Percentiles rank a stretch among this genome's conserved stretches.
Conservation (phyloP, 2,329 filamentous ascomycete species). For the Penicillium italicum region DNA sequence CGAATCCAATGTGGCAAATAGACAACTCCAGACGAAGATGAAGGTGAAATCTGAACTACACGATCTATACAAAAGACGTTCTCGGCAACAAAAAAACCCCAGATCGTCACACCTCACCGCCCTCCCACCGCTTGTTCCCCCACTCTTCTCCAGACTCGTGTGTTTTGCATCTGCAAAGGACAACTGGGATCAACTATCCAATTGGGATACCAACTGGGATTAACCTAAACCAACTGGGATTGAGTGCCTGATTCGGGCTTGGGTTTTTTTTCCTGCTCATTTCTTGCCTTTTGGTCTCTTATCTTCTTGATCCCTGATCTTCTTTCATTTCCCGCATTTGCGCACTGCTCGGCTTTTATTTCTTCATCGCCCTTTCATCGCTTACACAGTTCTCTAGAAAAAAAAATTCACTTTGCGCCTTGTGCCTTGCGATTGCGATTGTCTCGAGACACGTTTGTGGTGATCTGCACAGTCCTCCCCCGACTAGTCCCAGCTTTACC, state of each 20-base stretch:
- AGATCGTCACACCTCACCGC: slow-evolving; percentile 14
- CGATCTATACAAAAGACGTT: background rate
- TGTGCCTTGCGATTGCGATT: background rate
- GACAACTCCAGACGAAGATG: background rate
- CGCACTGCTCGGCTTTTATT: background rate
- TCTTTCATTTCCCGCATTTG: slow-evolving; percentile 1
- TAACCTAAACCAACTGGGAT: background rate
- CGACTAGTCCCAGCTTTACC: slow-evolving; percentile 16
- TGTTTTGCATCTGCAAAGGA: background rate
- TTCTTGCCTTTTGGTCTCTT: background rate
- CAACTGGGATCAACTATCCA: background rate
- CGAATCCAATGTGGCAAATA: background rate
- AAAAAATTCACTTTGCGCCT: background rate
- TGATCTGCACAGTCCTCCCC: slow-evolving; percentile 16
- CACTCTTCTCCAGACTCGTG: slow-evolving; percentile 3
- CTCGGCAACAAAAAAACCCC: background rate
- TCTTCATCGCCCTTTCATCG: background rate
- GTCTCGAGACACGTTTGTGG: slow-evolving; percentile 6
- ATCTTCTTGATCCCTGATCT: background rate
- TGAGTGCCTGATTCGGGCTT: slow-evolving; percentile 12
- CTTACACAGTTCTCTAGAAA: slow-evolving; percentile 9
- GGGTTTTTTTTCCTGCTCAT: slow-evolving; percentile 4
- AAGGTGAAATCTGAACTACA: background rate
- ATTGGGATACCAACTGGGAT: background rate
- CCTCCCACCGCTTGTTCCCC: slow-evolving; percentile 20